Evolutionary conservation across 1,139 yeast genomes (phyloP).

Genomic region (Sugiyamaella pinicola): DNA sequence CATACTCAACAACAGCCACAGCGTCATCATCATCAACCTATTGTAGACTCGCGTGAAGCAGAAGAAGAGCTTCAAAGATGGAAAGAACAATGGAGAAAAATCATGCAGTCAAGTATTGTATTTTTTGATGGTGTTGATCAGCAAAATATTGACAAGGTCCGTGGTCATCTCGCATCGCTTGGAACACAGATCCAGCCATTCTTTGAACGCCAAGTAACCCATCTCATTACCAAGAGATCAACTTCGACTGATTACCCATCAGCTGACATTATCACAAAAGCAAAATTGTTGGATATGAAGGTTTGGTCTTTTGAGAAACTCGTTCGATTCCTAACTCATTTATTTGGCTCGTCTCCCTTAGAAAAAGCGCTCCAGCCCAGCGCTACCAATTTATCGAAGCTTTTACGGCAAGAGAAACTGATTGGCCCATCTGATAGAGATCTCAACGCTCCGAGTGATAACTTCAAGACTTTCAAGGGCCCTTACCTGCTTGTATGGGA

Average conservation of each 20-base stretch:
- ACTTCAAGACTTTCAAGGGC: conserved; percentile 68
- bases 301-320: conserved; percentile 91
- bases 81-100: conserved; percentile 81
- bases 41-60: conserved; percentile 20
- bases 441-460: conserved; percentile 81
- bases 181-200: conserved; percentile 61
- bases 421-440: conserved; percentile 90
- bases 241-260: conserved; percentile 46
- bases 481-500: conserved; percentile 82
- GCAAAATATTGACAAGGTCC: conserved; percentile 52
- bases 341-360: conserved; percentile 52
- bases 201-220: conserved; percentile 77
- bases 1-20: background rate
- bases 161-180: conserved; percentile 41
- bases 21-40: background rate
- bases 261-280: conserved; percentile 69
- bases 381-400: conserved; percentile 25
- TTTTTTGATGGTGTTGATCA: conserved; percentile 78
- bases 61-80: conserved; percentile 47
- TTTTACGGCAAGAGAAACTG: conserved; percentile 80
- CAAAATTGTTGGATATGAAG: conserved; percentile 62
- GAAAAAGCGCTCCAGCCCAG: conserved; percentile 21
- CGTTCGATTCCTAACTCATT: conserved; percentile 70
- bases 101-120: conserved; percentile 71
- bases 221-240: conserved; percentile 70